Conservation (phyloP, 495 filamentous ascomycete species). For the Hypoxylon fuscum region DNA sequence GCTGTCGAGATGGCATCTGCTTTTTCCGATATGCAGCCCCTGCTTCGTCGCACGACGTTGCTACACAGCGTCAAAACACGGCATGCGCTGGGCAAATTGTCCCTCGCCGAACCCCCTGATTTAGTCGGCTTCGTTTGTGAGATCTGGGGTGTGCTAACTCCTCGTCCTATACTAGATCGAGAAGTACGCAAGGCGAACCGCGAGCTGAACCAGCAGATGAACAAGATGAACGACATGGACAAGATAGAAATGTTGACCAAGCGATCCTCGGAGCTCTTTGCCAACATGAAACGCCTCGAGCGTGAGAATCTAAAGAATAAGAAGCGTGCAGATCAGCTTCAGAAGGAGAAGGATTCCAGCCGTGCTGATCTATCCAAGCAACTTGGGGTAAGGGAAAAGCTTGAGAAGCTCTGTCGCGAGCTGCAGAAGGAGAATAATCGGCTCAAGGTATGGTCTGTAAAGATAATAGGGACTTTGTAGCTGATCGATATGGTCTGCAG, state of each 20-base stretch:
- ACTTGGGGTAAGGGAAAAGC: slow-evolving; percentile 85
- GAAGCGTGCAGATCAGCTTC: slow-evolving; percentile 91
- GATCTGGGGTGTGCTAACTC: slow-evolving; percentile 23
- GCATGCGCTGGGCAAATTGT: slow-evolving; percentile 4
- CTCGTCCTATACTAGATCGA: slow-evolving; percentile 53
- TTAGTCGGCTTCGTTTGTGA: slow-evolving; percentile 4
- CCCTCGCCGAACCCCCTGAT: slow-evolving; percentile 2
- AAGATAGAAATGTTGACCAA: slow-evolving; percentile 89
- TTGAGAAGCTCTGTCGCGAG: slow-evolving; percentile 93
- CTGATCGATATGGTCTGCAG: slow-evolving; percentile 59
- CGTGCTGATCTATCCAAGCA: slow-evolving; percentile 89
- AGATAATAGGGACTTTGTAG: slow-evolving; percentile 16
- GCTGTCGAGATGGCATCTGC: neutral
- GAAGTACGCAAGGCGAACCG: slow-evolving; percentile 92
- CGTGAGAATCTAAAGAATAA: slow-evolving; percentile 94
- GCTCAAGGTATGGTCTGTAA: slow-evolving; percentile 74
- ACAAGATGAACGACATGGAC: slow-evolving; percentile 74
- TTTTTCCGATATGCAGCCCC: slow-evolving; percentile 2
- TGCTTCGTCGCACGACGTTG: slow-evolving; percentile 12
- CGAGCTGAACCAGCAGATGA: slow-evolving; percentile 82
- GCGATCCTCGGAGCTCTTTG: slow-evolving; percentile 87
- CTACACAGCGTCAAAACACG: slow-evolving; percentile 9
- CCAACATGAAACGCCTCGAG: slow-evolving; percentile 93
- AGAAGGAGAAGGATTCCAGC: slow-evolving; percentile 94
- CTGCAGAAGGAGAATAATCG: slow-evolving; percentile 96